Conservation (phyloP, 1,139 yeast genomes). For the Kodamaea ohmeri region DNA sequence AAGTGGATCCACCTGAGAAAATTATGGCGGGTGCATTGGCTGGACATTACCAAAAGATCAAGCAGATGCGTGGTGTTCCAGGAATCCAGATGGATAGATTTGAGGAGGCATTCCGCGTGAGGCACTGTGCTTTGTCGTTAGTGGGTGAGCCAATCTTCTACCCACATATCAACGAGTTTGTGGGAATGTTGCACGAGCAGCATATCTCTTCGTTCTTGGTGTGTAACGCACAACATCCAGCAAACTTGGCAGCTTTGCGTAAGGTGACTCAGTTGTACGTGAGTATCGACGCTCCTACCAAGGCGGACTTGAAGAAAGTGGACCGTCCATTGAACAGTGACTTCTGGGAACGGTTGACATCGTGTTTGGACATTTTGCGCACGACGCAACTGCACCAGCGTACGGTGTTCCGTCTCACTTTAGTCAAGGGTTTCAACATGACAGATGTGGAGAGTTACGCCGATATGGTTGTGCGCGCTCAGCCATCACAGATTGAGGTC, state of each 20-base stretch:
- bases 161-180: slow-evolving; percentile 85
- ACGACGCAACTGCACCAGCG: slow-evolving; percentile 76
- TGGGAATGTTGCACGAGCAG: slow-evolving; percentile 71
- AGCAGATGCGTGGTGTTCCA: slow-evolving; percentile 94
- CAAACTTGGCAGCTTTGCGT: slow-evolving; percentile 61
- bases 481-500: slow-evolving; percentile 86
- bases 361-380: slow-evolving; percentile 76
- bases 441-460: slow-evolving; percentile 82
- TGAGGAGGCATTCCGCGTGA: slow-evolving; percentile 83
- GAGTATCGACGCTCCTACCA: slow-evolving; percentile 89
- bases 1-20: slow-evolving; percentile 82
- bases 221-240: slow-evolving; percentile 96
- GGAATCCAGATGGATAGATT: slow-evolving; percentile 89
- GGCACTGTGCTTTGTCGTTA: slow-evolving; percentile 86
- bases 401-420: slow-evolving; percentile 85
- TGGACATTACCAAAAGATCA: slow-evolving; percentile 88
- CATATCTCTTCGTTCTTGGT: slow-evolving; percentile 84
- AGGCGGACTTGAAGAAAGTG: slow-evolving; percentile 71
- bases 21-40: slow-evolving; percentile 81
- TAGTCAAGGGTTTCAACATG: slow-evolving; percentile 91
- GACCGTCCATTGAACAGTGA: slow-evolving; percentile 89
- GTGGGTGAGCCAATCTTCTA: slow-evolving; percentile 95
- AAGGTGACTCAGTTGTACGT: slow-evolving; percentile 90
- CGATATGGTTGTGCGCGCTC: slow-evolving; percentile 77
- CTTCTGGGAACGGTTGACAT: slow-evolving; percentile 85